Evolutionary conservation across 2,329 filamentous ascomycete genomes (phyloP).

Genomic region (Penicillium sp.): DNA sequence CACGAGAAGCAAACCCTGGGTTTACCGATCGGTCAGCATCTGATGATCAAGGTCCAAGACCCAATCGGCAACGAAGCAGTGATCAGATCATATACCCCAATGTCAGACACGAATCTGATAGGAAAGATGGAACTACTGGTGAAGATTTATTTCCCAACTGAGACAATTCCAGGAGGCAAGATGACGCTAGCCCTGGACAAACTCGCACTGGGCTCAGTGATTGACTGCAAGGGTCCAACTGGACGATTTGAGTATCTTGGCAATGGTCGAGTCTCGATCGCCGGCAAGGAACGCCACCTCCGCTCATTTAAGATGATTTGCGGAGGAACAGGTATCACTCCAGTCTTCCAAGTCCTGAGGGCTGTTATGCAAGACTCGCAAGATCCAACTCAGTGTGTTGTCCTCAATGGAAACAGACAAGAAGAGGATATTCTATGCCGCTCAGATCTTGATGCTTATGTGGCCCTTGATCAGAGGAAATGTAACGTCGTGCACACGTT

Average conservation of each 20-base stretch:
- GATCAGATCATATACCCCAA: constrained; percentile 84
- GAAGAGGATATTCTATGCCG: constrained; percentile 82
- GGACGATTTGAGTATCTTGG: constrained; percentile 82
- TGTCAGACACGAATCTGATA: constrained; percentile 63
- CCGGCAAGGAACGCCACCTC: constrained; percentile 58
- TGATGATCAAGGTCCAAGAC: constrained; percentile 80
- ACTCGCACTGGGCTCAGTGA: constrained; percentile 68
- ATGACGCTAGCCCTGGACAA: constrained; percentile 81
- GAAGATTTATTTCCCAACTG: constrained; percentile 74
- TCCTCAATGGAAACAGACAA: constrained; percentile 76
- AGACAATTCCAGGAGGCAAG: constrained; percentile 64
- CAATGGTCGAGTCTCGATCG: constrained; percentile 63
- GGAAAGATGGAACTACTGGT: constrained; percentile 75
- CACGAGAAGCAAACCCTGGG: constrained; percentile 70
- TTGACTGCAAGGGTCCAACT: constrained; percentile 86
- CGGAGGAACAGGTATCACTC: constrained; percentile 87
- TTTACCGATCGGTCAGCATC: constrained; percentile 80
- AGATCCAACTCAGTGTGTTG: constrained; percentile 68
- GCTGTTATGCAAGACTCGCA: constrained; percentile 66
- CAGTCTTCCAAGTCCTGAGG: constrained; percentile 79
- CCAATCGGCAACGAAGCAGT: constrained; percentile 67
- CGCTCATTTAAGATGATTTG: constrained; percentile 82
- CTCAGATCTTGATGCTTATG: constrained; percentile 68
- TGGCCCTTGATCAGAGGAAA: constrained; percentile 50
- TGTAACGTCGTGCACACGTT: constrained; percentile 71